Percentiles rank a stretch among this genome's conserved stretches.
phyloP scores from a whole-genome alignment of 306 rosid species.

The Spatholobus suberectus region DNA sequence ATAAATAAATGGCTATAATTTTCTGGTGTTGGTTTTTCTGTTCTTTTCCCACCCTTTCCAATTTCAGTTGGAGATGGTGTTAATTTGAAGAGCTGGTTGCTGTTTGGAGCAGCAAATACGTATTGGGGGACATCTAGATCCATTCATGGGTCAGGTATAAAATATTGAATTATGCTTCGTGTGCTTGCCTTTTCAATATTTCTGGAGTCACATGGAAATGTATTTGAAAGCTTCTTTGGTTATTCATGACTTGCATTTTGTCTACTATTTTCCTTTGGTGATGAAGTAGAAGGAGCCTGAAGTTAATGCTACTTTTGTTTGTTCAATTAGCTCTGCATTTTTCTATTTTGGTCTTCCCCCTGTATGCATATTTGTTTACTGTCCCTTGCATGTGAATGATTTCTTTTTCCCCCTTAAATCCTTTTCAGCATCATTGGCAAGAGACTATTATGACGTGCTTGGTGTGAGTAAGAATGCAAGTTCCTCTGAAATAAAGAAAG shows the following conservation, averaged over 20 bases:
- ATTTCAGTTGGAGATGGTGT: slow-evolving; percentile 46
- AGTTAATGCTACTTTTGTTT: not conserved
- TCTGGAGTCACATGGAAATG: not conserved
- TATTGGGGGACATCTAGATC: slow-evolving; percentile 53
- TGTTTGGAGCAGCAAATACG: slow-evolving; percentile 59
- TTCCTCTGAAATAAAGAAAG: slow-evolving; percentile 93
- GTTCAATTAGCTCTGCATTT: not conserved
- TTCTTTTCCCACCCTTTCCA: not conserved
- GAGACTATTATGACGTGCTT: slow-evolving; percentile 83
- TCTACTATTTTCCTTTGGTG: not conserved
- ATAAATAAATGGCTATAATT: not conserved
- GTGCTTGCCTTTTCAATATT: not conserved
- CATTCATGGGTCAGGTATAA: slow-evolving; percentile 86
- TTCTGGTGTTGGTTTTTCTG: not conserved
- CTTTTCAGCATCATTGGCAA: slow-evolving; percentile 71
- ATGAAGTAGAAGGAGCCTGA: slow-evolving; percentile 1
- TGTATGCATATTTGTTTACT: not conserved
- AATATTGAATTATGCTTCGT: slow-evolving; percentile 2
- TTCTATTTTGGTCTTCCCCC: not conserved
- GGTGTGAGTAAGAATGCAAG: slow-evolving; percentile 88
- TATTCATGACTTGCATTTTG: slow-evolving; percentile 14
- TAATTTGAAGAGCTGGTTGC: slow-evolving; percentile 55
- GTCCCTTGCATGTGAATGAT: slow-evolving; percentile 11
- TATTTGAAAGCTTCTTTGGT: slow-evolving; percentile 16
- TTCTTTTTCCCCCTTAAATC: not conserved